Evolutionary conservation across 768 basidiomycete species (phyloP), one percentile per base, ranked within the genome.

Genomic region (Pleurotus giganteus): DNA sequence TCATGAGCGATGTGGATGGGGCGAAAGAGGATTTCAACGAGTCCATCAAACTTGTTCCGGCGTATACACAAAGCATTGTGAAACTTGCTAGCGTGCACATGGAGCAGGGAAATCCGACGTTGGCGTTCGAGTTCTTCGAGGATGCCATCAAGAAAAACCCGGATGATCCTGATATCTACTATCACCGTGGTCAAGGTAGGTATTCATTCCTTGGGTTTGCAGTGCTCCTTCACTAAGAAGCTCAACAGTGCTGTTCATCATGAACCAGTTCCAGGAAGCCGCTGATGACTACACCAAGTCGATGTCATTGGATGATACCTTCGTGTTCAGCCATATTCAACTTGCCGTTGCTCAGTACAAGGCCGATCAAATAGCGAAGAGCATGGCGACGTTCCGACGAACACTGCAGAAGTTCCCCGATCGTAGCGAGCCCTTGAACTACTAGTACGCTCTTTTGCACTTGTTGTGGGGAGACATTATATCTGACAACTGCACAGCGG

Each of bases 331-430:
- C 58, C 97, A 98, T 63, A 96, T 99, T 57, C 96, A 99, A 66
- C 81, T 93, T 51, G 97, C 96, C 1, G 97, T 98, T 21, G 97
- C 96, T 32, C 89, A 93, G 69, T 99, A 98, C 84, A 98, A 98
- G 79, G 69, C 82, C 53, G 89, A 83, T 28, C 80, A 91, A 58
- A 63, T 88, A 9, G 84, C 81, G 17, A 87, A 86, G 59, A 88
- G 88, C 64, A 94, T 96, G 91, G 89, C 87, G 13, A 90, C 87
- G 8, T 99, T 98, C 82, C 77, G 94, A 61, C 74, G 83, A 63
- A 90, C 94, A 39, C 75, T 98, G 69, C 82, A 85, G 61, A 75
- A 83, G 3, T 97, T 98, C 87, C 90, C 92, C 4, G 75, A 87
- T 17, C 78, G 86, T 55, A 92, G 89, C 63, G 95, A 97, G 71